Evolutionary conservation across 805 yeast species (phyloP), one percentile per base, ranked within the genome.

Genomic region (Candida ovalis): DNA sequence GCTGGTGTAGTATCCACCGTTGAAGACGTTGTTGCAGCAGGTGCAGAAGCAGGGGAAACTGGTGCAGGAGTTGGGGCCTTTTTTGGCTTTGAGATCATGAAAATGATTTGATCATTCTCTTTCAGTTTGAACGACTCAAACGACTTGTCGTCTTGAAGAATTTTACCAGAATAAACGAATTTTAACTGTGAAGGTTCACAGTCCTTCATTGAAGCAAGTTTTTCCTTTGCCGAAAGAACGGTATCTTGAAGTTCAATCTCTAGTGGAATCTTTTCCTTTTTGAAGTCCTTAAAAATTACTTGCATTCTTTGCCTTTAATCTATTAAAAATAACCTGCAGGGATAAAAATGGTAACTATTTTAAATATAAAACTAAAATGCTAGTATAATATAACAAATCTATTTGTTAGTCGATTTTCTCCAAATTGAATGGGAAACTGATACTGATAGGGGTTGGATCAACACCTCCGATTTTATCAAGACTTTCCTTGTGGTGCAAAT

Each of bases 141-240:
- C 2, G 86, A 75, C 62, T 88, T 86, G 41, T 80, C 87, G 71
- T 94, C 96, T 60, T 81, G 88, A 44, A 94, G 80, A 40, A 94
- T 92, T 63, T 90, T 90, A 43, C 91, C 81, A 1, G 97, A 89
- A 66, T 85, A 94, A 51, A 94, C 96, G 62, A 94, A 81, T 71
- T 91, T 92, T 64, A 92, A 81, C 61, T 84, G 91, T 2, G 78
- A 67, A 1, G 81, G 77, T 22, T 84, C 92, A 58, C 88, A 84
- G 15, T 76, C 80, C 59, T 87, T 86, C 48, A 76, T 72, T 19
- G 73, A 70, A 1, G 90, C 94, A 44, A 94, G 74, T 58, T 80
- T 80, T 58, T 81, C 83, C 68, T 91, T 92, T 18, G 83, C 83
- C n/a, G 81, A 73, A 13, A 75, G 63, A 30, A 84, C 92, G 2